A percentile compares a stretch with the other conserved stretches of the same genome.
These are phyloP conservation scores for Colletotrichum tanaceti DNA, from an alignment of 2,329 filamentous ascomycete species.

Conservation along the genomic window DNA sequence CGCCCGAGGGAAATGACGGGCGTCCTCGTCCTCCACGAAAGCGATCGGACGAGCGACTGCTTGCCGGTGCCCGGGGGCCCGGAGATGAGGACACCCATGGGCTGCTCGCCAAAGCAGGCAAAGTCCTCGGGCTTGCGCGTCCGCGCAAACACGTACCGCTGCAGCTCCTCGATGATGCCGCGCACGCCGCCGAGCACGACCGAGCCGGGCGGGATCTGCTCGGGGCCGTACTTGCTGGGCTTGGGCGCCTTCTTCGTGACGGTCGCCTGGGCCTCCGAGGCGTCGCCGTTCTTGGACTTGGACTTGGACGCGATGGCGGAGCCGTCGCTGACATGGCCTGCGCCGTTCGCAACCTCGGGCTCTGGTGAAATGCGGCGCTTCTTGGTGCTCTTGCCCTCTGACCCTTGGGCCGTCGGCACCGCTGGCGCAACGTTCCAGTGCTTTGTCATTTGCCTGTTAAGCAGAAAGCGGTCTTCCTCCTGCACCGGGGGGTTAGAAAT, in stretches of 20 bases:
- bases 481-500: slow-evolving; percentile 15
- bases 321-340: slow-evolving; percentile 32
- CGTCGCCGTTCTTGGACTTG: slow-evolving; percentile 21
- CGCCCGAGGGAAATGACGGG: slow-evolving; percentile 72
- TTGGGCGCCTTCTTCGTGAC: slow-evolving; percentile 32
- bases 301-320: slow-evolving; percentile 23
- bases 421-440: slow-evolving; percentile 49
- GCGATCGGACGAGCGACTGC: slow-evolving; percentile 78
- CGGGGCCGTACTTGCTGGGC: slow-evolving; percentile 37
- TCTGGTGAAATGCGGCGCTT: slow-evolving; percentile 41
- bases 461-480: slow-evolving; percentile 52
- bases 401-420: slow-evolving; percentile 32
- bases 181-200: slow-evolving; percentile 35
- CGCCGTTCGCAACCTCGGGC: slow-evolving; percentile 35
- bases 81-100: slow-evolving; percentile 79
- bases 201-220: slow-evolving; percentile 36
- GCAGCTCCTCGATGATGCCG: slow-evolving; percentile 22
- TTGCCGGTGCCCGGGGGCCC: slow-evolving; percentile 86
- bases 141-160: slow-evolving; percentile 30
- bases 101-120: slow-evolving; percentile 45
- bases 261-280: slow-evolving; percentile 7
- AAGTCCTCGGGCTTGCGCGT: slow-evolving; percentile 26
- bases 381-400: slow-evolving; percentile 44
- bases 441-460: slow-evolving; percentile 57
- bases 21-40: slow-evolving; percentile 77